These are phyloP conservation scores for Alternaria longipes DNA, from an alignment of 2,329 filamentous ascomycete genomes.

Conservation along the genomic window DNA sequence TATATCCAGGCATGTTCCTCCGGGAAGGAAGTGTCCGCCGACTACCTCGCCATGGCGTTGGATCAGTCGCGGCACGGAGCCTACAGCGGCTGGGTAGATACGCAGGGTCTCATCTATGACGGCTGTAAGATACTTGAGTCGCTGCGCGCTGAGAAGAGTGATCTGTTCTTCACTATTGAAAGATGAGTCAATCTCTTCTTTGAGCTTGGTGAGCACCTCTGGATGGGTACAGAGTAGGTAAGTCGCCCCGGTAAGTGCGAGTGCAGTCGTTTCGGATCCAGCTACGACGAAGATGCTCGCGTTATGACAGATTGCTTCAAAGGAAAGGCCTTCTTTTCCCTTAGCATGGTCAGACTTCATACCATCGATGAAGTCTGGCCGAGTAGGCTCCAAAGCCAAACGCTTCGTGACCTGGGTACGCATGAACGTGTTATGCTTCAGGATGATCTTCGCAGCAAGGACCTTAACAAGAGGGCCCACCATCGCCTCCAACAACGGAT, in stretches of 20 bases:
- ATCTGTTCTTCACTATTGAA: conserved; percentile 40
- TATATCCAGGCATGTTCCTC: conserved; percentile 6
- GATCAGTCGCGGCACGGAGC: conserved; percentile 13
- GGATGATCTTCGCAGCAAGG: conserved; percentile 5
- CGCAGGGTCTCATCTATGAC: conserved; percentile 46
- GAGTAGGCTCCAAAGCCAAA: conserved; percentile 23
- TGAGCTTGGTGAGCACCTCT: conserved; percentile 22
- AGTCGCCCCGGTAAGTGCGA: conserved; percentile 23
- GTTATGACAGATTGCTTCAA: conserved; percentile 20
- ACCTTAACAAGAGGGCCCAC: conserved; percentile 1
- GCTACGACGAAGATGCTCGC: conserved; percentile 31
- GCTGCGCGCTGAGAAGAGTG: conserved; percentile 27
- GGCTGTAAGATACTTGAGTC: conserved; percentile 32
- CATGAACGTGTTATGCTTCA: conserved; percentile 4
- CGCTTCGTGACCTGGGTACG: conserved; percentile 4
- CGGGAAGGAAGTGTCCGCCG: conserved; percentile 5
- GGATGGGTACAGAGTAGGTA: conserved; percentile 26
- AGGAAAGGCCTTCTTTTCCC: conserved; percentile 24
- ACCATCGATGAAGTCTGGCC: conserved; percentile 28
- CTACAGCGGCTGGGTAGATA: conserved; percentile 27
- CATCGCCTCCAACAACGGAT: conserved; percentile 1
- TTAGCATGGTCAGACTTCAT: conserved; percentile 23
- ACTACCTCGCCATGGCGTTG: conserved; percentile 10
- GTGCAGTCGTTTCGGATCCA: conserved; percentile 32
- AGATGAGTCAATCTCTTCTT: conserved; percentile 25